Conservation (phyloP, 768 basidiomycete species). For the Postia placenta region DNA sequence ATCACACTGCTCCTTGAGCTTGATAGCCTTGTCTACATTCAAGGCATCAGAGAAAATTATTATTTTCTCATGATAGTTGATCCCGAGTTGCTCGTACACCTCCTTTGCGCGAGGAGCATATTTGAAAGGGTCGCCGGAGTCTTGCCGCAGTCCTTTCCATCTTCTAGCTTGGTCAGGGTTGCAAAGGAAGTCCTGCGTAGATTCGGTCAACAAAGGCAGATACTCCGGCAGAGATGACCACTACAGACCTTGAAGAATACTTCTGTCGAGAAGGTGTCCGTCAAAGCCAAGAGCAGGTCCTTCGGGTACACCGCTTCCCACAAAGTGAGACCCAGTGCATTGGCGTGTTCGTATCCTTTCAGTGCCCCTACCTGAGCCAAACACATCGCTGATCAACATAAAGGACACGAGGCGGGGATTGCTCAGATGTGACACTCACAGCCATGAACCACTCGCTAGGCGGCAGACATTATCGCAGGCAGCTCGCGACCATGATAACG, state of each 20-base stretch:
- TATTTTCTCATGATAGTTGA: slow-evolving; percentile 57
- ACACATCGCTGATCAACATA: background rate
- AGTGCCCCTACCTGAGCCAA: slow-evolving; percentile 65
- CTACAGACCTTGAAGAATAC: slow-evolving; percentile 70
- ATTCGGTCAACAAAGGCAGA: background rate
- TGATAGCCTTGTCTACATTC: slow-evolving; percentile 62
- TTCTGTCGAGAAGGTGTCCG: slow-evolving; percentile 90
- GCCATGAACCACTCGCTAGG: slow-evolving; percentile 89
- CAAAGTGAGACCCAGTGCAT: slow-evolving; percentile 66
- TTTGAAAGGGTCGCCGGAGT: slow-evolving; percentile 85
- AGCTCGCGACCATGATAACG: background rate
- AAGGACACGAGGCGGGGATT: background rate
- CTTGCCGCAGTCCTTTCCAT: slow-evolving; percentile 87
- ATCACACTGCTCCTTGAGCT: slow-evolving; percentile 64
- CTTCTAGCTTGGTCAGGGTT: slow-evolving; percentile 55
- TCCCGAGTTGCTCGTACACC: slow-evolving; percentile 64
- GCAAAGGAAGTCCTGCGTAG: slow-evolving; percentile 46
- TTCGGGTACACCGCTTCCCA: slow-evolving; percentile 78
- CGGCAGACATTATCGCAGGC: slow-evolving; percentile 7
- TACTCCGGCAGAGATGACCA: background rate
- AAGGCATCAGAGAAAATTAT: slow-evolving; percentile 86
- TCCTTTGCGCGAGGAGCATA: slow-evolving; percentile 72
- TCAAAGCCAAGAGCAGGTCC: slow-evolving; percentile 67
- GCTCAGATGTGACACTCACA: slow-evolving; percentile 27
- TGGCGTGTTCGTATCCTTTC: slow-evolving; percentile 74